These are phyloP conservation scores for Sugiyamaella paludigena DNA, from an alignment of 1,139 yeast genomes.

Conservation along the genomic window DNA sequence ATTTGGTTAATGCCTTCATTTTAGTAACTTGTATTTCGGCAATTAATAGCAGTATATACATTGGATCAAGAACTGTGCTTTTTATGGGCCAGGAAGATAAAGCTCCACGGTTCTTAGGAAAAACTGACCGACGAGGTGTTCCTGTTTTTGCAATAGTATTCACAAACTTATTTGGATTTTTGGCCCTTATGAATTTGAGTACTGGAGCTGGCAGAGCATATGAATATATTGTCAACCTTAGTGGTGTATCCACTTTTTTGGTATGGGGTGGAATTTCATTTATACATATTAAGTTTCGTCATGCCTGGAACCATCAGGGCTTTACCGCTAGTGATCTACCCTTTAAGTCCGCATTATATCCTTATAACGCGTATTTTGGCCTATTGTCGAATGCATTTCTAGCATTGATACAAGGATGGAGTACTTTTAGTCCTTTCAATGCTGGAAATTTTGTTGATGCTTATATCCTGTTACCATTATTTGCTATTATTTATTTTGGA, in stretches of 20 bases:
- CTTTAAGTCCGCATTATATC: constrained; percentile 53
- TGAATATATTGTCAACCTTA: constrained; percentile 78
- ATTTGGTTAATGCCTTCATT: constrained; percentile 72
- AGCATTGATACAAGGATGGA: constrained; percentile 69
- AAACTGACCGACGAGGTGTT: constrained; percentile 58
- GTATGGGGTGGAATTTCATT: constrained; percentile 53
- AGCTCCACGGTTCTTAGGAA: constrained; percentile 58
- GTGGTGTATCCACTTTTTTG: constrained; percentile 56
- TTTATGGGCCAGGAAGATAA: constrained; percentile 58
- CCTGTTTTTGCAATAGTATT: constrained; percentile 54
- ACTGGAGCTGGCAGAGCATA: constrained; percentile 68
- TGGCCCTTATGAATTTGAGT: constrained; percentile 67
- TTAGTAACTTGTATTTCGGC: constrained; percentile 65
- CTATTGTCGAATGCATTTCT: constrained; percentile 51
- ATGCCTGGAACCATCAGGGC: constrained; percentile 51
- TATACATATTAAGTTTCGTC: constrained; percentile 51
- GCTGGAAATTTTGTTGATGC: constrained; percentile 64
- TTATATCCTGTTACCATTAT: constrained; percentile 60
- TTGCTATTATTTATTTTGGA: constrained; percentile 44
- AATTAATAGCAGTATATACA: constrained; percentile 73
- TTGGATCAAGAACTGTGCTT: constrained; percentile 57
- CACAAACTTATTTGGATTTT: constrained; percentile 41
- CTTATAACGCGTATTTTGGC: constrained; percentile 53
- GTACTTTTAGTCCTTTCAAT: constrained; percentile 57
- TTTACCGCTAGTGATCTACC: constrained; percentile 50